These are phyloP conservation scores for Mentha longifolia DNA, from an alignment of 257 asterid genomes.

Conservation along the genomic window DNA sequence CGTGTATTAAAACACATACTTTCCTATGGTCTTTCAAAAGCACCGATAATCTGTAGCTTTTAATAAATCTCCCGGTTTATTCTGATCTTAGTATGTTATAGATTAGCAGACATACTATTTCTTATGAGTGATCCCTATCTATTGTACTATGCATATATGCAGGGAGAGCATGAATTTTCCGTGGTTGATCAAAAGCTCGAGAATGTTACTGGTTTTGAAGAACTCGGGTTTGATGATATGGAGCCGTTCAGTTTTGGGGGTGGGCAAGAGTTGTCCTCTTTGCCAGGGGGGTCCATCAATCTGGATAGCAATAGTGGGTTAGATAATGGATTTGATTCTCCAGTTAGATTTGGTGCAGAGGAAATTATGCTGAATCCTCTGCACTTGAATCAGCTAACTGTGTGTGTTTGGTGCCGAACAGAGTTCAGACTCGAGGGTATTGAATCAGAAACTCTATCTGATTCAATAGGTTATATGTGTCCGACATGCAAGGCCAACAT, in stretches of 20 bases:
- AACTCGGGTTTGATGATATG: conserved; percentile 77
- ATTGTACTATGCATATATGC: conserved; percentile 32
- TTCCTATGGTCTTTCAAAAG: not conserved
- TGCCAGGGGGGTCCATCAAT: conserved; percentile 61
- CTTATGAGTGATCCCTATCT: not conserved
- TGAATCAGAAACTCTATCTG: conserved; percentile 79
- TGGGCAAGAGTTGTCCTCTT: conserved; percentile 57
- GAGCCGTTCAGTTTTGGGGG: conserved; percentile 63
- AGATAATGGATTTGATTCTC: conserved; percentile 59
- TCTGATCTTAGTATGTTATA: not conserved
- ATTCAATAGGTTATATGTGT: conserved; percentile 97
- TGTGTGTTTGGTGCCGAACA: conserved; percentile 95
- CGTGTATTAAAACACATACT: not conserved
- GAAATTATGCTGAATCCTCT: conserved; percentile 54
- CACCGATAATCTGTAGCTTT: not conserved
- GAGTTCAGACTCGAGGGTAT: conserved; percentile 84
- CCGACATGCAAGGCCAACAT: conserved; percentile 91
- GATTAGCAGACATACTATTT: conserved; percentile 3
- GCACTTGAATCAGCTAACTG: conserved; percentile 62
- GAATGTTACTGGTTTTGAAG: conserved; percentile 74
- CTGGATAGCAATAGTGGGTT: conserved; percentile 51
- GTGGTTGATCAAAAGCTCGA: conserved; percentile 61
- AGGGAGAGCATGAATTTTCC: conserved; percentile 61
- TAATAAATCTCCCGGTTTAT: conserved; percentile 13
- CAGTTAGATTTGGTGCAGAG: conserved; percentile 62